Evolutionary conservation across 164 flowering plant genomes (phyloP), one percentile per base, ranked within the genome.

Genomic region (Kalanchoe fedtschenkoi): DNA sequence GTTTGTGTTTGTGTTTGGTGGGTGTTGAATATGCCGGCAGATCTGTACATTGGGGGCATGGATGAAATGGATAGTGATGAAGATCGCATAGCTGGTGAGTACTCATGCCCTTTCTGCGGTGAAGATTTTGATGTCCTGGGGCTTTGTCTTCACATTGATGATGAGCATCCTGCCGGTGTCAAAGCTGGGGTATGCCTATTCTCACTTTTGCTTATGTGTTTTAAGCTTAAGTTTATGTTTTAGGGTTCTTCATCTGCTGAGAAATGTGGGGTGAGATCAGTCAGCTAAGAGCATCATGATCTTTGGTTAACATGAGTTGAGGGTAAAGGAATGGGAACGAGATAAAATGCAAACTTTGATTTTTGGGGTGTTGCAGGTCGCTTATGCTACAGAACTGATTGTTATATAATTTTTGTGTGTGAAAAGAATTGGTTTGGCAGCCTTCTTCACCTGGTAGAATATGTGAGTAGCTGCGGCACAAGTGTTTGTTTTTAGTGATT

Each of bases 61-160:
- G 87, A 76, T 6, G 81, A 76, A 10, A 54, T 32, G 33, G 79
- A 76, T 5, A 75, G 60, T 3, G 85, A 77, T 2, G 87, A 80
- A 13, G 82, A 81, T 60, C 63, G 32, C 5, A 51, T 60, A 47
- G 71, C 66, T 58, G 66, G 68, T 5, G 80, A 79, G 71, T 81
- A 57, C 69, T n/a, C 74, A 1, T 84, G 89, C 39, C 89, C 89
- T 0, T 84, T 80, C 34, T 84, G 89, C 41, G 81, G 77, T 5
- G 89, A 84, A 63, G 82, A 80, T 67, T 81, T 76, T 41, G 89
- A 84, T 55, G 58, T 78, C 7, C 82, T 84, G 32, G 84, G 84
- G 29, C 78, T 84, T 4, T 84, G 78, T 64, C 82, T 84, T 59
- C 89, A 84, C 69, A 78, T 84, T 59, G 86, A 81, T 43, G 89